Base-by-base conservation (phyloP, 225 moss, liverwort and hornwort genomes). In the Sphagnum tenellum region DNA sequence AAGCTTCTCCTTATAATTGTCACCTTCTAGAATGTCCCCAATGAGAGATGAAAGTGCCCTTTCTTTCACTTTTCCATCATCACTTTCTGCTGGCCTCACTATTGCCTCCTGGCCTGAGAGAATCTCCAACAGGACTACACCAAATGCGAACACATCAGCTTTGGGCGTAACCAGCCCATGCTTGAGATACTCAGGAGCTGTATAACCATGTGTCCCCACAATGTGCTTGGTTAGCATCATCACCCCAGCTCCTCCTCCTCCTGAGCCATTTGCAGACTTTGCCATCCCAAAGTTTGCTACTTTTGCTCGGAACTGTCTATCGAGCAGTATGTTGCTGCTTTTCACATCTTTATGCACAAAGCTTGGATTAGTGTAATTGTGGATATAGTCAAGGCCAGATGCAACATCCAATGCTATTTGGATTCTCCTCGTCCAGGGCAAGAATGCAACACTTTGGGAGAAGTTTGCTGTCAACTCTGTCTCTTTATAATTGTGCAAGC, bases 271-370 rank as follows among this genome's bases (percentile, higher is more conserved):
- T 0, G 84, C 74, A 44, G 96, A 80, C 55, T 88, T 92, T 2
- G 96, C 96, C 96, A 96, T 92, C 1, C 92, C 96, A 72, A 96
- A 96, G 56, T 96, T 96, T 12, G 96, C 92, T 49, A 96, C 88
- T 64, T 92, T 96, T 0, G 96, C 92, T 3, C 90, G 83, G 70
- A 92, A 92, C 55, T 68, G 69, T 8, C 59, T 52, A 66, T 96
- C 92, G 13, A 96, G 78, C 29, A 96, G 79, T 8, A 96, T 89
- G 66, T 96, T 96, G 85, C 83, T 83, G 81, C 86, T 88, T 72
- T 96, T 96, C 51, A 96, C 83, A 58, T 96, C 96, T 60, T 96
- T 96, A 80, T 96, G 96, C 3, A 96, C 89, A 59, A 89, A 92
- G 55, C 88, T 88, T 0, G 96, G 92, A n/a, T 84, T 90, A 0